These are phyloP conservation scores for Pseudogymnoascus sp. DNA, from an alignment of 2,329 filamentous ascomycete genomes.

Conservation along the genomic window DNA sequence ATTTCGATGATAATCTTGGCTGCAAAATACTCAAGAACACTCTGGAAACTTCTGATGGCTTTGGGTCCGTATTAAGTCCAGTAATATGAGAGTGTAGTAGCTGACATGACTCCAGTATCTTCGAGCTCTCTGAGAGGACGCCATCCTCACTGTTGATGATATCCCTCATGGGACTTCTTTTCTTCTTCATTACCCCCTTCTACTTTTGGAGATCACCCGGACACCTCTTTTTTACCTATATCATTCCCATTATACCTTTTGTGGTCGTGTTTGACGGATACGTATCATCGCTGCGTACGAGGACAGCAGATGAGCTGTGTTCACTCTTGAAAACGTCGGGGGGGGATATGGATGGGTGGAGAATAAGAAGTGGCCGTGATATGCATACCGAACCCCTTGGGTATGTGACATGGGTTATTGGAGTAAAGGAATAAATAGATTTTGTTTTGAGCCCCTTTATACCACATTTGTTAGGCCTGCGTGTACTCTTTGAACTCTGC, in stretches of 20 bases:
- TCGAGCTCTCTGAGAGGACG: slow-evolving; percentile 65
- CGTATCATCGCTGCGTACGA: slow-evolving; percentile 59
- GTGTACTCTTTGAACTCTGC: background rate
- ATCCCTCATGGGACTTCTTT: slow-evolving; percentile 44
- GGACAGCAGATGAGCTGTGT: slow-evolving; percentile 59
- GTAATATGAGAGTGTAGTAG: background rate
- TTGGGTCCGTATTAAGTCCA: slow-evolving; percentile 37
- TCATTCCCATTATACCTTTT: slow-evolving; percentile 59
- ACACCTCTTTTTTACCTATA: slow-evolving; percentile 56
- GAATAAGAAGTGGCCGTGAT: slow-evolving; percentile 32
- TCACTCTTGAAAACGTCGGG: slow-evolving; percentile 48
- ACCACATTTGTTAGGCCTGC: background rate
- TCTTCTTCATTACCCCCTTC: slow-evolving; percentile 45
- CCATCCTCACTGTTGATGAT: slow-evolving; percentile 47
- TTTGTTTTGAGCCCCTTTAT: background rate
- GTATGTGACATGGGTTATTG: slow-evolving; percentile 40
- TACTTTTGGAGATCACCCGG: slow-evolving; percentile 35
- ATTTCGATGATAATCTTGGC: slow-evolving; percentile 61
- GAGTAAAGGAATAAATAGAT: slow-evolving; percentile 24
- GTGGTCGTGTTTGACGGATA: slow-evolving; percentile 63
- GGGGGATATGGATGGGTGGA: slow-evolving; percentile 36
- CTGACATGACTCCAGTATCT: slow-evolving; percentile 41
- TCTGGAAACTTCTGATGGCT: slow-evolving; percentile 56
- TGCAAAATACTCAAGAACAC: slow-evolving; percentile 56
- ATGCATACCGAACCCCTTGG: slow-evolving; percentile 42